Evolutionary conservation across 2,329 filamentous ascomycete genomes (phyloP).

Genomic region (Fusarium sp.): DNA sequence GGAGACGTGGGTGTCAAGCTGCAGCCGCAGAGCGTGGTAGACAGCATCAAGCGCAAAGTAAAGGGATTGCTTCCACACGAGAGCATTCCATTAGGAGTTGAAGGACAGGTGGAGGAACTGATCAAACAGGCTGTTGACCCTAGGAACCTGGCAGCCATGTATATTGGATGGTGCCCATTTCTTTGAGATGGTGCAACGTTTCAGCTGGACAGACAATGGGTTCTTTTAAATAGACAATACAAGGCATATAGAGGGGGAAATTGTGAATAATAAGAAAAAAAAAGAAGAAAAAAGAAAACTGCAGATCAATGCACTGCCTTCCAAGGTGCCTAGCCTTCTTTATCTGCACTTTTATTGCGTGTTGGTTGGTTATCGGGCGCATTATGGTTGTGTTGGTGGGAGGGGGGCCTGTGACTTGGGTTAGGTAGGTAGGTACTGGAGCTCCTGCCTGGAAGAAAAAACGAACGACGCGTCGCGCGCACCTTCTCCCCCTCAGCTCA

Average conservation of each 20-base stretch:
- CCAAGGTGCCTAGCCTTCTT: neutral
- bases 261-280: neutral
- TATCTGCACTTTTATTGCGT: neutral
- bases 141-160: slow-evolving; percentile 88
- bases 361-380: neutral
- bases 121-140: slow-evolving; percentile 87
- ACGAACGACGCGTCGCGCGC: slow-evolving; percentile 36
- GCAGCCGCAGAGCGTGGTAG: slow-evolving; percentile 79
- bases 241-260: neutral
- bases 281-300: neutral
- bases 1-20: slow-evolving; percentile 59
- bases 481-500: slow-evolving; percentile 20
- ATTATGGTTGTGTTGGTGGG: neutral
- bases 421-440: neutral
- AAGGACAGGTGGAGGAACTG: slow-evolving; percentile 96
- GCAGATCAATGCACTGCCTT: neutral
- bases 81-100: slow-evolving; percentile 91
- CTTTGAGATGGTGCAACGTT: slow-evolving; percentile 43
- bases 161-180: slow-evolving; percentile 88
- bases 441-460: slow-evolving; percentile 21
- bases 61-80: slow-evolving; percentile 85
- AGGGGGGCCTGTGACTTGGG: neutral
- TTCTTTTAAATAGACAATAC: neutral
- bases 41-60: slow-evolving; percentile 88
- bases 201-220: neutral